These are phyloP conservation scores for Pseudocercospora crystallina DNA, from an alignment of 2,329 filamentous ascomycete species.

Conservation along the genomic window DNA sequence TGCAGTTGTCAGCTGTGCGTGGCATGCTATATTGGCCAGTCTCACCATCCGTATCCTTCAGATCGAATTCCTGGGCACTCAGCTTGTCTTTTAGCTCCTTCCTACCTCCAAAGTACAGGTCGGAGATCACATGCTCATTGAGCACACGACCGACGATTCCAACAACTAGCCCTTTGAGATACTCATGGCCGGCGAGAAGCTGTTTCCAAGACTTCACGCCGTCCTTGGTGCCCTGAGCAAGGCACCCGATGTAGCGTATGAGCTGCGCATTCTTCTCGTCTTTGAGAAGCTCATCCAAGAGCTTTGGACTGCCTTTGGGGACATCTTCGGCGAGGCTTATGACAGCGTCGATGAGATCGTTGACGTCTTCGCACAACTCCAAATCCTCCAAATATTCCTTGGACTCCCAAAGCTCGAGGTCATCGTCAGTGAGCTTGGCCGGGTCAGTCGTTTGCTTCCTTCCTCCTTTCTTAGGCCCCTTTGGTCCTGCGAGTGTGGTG, in stretches of 20 bases:
- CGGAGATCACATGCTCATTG: constrained; percentile 33
- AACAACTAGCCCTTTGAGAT: constrained; percentile 26
- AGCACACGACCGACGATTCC: constrained; percentile 31
- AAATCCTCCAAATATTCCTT: neutral
- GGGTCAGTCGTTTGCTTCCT: too few relatives aligned
- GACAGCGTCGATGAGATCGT: neutral
- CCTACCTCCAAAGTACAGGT: constrained; percentile 30
- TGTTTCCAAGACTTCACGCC: constrained; percentile 26
- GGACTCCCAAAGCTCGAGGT: neutral
- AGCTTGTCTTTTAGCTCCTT: constrained; percentile 29
- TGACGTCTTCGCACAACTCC: neutral
- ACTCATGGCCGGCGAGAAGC: constrained; percentile 18
- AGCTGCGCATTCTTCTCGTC: constrained; percentile 16
- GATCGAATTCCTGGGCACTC: constrained; percentile 37
- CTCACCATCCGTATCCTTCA: constrained; percentile 42
- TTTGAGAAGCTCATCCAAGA: constrained; percentile 2
- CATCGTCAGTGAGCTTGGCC: neutral
- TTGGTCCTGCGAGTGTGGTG: too few relatives aligned
- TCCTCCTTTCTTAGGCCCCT: too few relatives aligned
- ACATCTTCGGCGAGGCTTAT: neutral
- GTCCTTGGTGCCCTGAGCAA: constrained; percentile 27
- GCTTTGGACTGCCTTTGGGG: neutral
- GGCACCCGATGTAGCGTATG: constrained; percentile 35
- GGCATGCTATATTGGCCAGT: too few relatives aligned
- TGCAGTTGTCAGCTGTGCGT: constrained; percentile 12